phyloP scores from a whole-genome alignment of 345 rosid species.

The Isatis tinctoria region DNA sequence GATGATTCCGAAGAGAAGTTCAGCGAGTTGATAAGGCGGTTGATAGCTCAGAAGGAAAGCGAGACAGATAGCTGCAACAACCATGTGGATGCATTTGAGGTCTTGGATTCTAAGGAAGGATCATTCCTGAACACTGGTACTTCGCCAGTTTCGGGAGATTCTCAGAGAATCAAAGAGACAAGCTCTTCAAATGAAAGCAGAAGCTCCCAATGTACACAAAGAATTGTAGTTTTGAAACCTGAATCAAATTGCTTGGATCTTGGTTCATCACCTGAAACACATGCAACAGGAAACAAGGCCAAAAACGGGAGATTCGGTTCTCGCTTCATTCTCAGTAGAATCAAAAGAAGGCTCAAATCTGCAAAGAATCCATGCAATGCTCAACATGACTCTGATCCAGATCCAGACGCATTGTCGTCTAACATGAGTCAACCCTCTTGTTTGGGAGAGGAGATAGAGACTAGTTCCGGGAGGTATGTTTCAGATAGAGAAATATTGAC shows the following conservation, averaged over 20 bases:
- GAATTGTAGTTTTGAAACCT: slow-evolving; percentile 66
- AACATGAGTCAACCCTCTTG: slow-evolving; percentile 12
- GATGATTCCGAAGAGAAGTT: slow-evolving; percentile 58
- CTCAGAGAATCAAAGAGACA: slow-evolving; percentile 35
- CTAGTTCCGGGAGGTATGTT: slow-evolving; percentile 44
- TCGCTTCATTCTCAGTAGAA: slow-evolving; percentile 37
- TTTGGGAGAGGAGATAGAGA: slow-evolving; percentile 27
- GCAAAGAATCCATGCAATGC: slow-evolving; percentile 45
- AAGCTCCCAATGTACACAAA: slow-evolving; percentile 51
- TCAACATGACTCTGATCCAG: slow-evolving; percentile 49
- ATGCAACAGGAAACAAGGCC: slow-evolving; percentile 59
- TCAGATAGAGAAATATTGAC: slow-evolving; percentile 60
- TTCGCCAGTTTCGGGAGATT: not conserved
- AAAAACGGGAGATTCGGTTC: slow-evolving; percentile 39
- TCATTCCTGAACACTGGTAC: slow-evolving; percentile 21
- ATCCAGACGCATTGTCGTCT: slow-evolving; percentile 59
- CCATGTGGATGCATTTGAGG: slow-evolving; percentile 57
- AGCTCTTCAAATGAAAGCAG: slow-evolving; percentile 35
- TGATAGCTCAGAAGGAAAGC: slow-evolving; percentile 59
- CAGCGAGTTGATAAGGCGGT: slow-evolving; percentile 58
- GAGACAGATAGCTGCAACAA: slow-evolving; percentile 39
- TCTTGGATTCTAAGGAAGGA: slow-evolving; percentile 64
- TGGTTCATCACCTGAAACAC: slow-evolving; percentile 35
- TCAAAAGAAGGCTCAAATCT: slow-evolving; percentile 48
- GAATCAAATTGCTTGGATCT: slow-evolving; percentile 33